Conservation (phyloP, 257 asterid species). For the Penstemon eatonii region DNA sequence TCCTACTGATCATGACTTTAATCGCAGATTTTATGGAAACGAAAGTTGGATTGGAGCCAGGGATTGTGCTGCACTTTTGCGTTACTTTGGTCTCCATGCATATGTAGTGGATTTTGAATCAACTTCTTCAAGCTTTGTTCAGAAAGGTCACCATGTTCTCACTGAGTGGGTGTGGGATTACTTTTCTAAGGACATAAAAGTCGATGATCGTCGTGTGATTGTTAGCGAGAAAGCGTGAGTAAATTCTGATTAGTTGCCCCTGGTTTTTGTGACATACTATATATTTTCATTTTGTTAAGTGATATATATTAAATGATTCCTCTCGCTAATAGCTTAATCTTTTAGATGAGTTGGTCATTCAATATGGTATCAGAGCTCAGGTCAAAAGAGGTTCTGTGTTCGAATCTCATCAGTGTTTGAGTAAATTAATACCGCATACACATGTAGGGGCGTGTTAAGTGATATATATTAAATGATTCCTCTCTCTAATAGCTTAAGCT, state of each 20-base stretch:
- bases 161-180: conserved; percentile 88
- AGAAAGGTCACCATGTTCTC: conserved; percentile 59
- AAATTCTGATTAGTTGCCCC: conserved; percentile 14
- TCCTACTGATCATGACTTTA: conserved; percentile 58
- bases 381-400: too few relatives aligned
- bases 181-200: conserved; percentile 46
- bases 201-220: conserved; percentile 43
- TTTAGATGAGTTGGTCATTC: too few relatives aligned
- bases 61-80: conserved; percentile 86
- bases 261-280: neutral
- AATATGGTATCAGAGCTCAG: too few relatives aligned
- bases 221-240: conserved; percentile 78
- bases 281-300: neutral
- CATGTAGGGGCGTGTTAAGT: too few relatives aligned
- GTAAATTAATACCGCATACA: too few relatives aligned
- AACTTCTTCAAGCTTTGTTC: conserved; percentile 25
- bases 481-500: too few relatives aligned
- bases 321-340: too few relatives aligned
- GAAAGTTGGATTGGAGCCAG: conserved; percentile 88
- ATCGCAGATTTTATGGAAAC: conserved; percentile 56
- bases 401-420: too few relatives aligned
- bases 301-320: too few relatives aligned
- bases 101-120: conserved; percentile 53
- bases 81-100: conserved; percentile 87
- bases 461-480: too few relatives aligned